Percentiles rank a stretch among this genome's conserved stretches.
These are phyloP conservation scores for Niveomyces coronatus DNA, from an alignment of 2,329 filamentous ascomycete genomes.

Conservation along the genomic window DNA sequence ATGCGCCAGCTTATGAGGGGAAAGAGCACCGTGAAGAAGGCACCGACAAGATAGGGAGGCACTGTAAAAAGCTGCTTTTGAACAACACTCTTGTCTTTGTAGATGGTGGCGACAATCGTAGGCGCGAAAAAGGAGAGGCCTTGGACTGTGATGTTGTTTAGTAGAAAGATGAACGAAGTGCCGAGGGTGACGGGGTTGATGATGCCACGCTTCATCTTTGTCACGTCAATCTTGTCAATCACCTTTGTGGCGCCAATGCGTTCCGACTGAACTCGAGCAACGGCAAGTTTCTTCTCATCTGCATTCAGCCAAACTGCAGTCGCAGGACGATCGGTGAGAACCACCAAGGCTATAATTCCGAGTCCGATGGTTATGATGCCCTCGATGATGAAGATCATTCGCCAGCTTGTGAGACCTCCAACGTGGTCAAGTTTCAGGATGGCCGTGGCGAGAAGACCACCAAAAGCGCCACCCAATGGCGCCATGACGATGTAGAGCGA, in stretches of 20 bases:
- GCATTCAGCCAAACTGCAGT: conserved; percentile 55
- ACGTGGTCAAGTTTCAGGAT: conserved; percentile 53
- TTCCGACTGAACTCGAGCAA: conserved; percentile 59
- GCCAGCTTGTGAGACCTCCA: conserved; percentile 46
- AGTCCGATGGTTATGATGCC: conserved; percentile 48
- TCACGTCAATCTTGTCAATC: conserved; percentile 50
- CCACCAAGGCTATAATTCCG: conserved; percentile 50
- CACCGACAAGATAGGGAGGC: conserved; percentile 59
- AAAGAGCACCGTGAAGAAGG: conserved; percentile 53
- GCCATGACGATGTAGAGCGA: conserved; percentile 62
- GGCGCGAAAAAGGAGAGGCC: conserved; percentile 60
- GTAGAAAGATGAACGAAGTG: conserved; percentile 48
- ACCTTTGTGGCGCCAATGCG: conserved; percentile 51
- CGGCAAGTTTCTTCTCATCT: conserved; percentile 56
- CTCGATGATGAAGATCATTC: conserved; percentile 63
- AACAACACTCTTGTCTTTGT: conserved; percentile 43
- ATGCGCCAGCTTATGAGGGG: conserved; percentile 51
- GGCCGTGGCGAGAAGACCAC: conserved; percentile 53
- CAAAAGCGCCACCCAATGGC: conserved; percentile 60
- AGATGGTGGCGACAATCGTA: conserved; percentile 59
- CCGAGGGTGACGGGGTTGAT: conserved; percentile 50
- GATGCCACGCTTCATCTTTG: conserved; percentile 52
- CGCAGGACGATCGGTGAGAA: conserved; percentile 57
- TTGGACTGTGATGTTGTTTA: conserved; percentile 62
- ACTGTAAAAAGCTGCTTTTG: conserved; percentile 61